Evolutionary conservation across 768 basidiomycete species (phyloP).

Genomic region (Pleurotus sapidus): DNA sequence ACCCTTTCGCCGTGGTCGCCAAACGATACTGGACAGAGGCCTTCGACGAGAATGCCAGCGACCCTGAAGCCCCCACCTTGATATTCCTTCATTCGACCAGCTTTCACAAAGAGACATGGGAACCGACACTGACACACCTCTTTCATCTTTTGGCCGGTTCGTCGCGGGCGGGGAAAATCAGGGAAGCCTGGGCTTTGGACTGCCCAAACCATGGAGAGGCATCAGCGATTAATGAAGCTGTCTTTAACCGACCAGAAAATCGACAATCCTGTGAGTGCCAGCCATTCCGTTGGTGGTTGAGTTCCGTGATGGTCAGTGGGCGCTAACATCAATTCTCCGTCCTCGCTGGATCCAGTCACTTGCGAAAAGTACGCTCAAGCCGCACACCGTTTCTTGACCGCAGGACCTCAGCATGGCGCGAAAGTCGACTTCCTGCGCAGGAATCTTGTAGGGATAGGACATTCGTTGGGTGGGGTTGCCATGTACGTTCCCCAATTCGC

Average conservation of each 20-base stretch:
- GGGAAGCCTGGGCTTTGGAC: slow-evolving; percentile 67
- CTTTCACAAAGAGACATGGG: slow-evolving; percentile 76
- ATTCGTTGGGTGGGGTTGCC: slow-evolving; percentile 65
- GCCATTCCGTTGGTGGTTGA: neutral
- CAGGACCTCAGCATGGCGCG: slow-evolving; percentile 33
- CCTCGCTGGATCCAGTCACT: slow-evolving; percentile 39
- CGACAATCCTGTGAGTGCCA: slow-evolving; percentile 40
- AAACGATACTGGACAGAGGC: slow-evolving; percentile 53
- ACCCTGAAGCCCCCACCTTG: slow-evolving; percentile 49
- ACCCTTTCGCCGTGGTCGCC: slow-evolving; percentile 50
- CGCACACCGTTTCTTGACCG: slow-evolving; percentile 52
- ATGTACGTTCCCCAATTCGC: slow-evolving; percentile 39
- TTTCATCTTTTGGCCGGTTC: slow-evolving; percentile 29
- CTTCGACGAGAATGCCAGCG: slow-evolving; percentile 29
- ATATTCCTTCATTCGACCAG: slow-evolving; percentile 68
- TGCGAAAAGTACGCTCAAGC: slow-evolving; percentile 64
- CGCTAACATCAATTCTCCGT: slow-evolving; percentile 3
- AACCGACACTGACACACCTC: slow-evolving; percentile 51
- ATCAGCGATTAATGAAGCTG: slow-evolving; percentile 47
- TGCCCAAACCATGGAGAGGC: slow-evolving; percentile 74
- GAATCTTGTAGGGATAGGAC: slow-evolving; percentile 62
- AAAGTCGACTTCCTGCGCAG: slow-evolving; percentile 45
- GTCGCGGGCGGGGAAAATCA: slow-evolving; percentile 29
- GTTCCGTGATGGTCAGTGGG: neutral
- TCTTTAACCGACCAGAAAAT: slow-evolving; percentile 41